A percentile compares a stretch with the other conserved stretches of the same genome.
These are phyloP conservation scores for Candida nanaspora DNA, from an alignment of 805 yeast genomes.

Conservation along the genomic window DNA sequence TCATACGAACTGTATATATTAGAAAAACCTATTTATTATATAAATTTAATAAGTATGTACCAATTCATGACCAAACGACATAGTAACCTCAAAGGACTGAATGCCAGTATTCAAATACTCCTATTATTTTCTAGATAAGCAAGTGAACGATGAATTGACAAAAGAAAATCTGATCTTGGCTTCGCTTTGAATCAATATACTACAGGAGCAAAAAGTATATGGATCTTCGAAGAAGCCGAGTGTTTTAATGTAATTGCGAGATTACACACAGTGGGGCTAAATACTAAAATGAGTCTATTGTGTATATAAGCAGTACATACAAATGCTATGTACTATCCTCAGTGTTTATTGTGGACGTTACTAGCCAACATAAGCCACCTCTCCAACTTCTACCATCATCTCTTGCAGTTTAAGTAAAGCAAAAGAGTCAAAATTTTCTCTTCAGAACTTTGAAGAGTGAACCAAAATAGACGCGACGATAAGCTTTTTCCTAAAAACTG, in stretches of 20 bases:
- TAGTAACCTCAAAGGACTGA: not conserved
- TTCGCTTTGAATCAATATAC: constrained; percentile 42
- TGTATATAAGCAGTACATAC: too few species aligned
- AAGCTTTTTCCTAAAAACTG: too few species aligned
- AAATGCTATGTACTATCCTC: too few species aligned
- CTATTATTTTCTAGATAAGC: constrained; percentile 5
- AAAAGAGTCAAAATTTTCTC: too few species aligned
- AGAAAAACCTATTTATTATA: too few species aligned
- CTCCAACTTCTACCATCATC: too few species aligned
- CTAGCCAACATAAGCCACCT: too few species aligned
- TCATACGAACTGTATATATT: not conserved
- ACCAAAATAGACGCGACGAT: too few species aligned
- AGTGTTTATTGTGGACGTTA: too few species aligned
- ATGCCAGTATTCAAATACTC: constrained; percentile 1
- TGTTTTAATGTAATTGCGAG: not conserved
- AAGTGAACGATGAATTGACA: not conserved
- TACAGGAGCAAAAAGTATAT: constrained; percentile 28
- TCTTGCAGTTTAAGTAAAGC: too few species aligned
- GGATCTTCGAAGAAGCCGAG: constrained; percentile 44
- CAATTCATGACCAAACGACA: constrained; percentile 5
- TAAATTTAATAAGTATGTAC: constrained; percentile 8
- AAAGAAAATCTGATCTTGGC: constrained; percentile 31
- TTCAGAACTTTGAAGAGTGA: too few species aligned
- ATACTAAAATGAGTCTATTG: too few species aligned
- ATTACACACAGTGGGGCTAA: not conserved